Evolutionary conservation across 2,329 filamentous ascomycete species (phyloP).

Genomic region (Clonostachys chloroleuca): DNA sequence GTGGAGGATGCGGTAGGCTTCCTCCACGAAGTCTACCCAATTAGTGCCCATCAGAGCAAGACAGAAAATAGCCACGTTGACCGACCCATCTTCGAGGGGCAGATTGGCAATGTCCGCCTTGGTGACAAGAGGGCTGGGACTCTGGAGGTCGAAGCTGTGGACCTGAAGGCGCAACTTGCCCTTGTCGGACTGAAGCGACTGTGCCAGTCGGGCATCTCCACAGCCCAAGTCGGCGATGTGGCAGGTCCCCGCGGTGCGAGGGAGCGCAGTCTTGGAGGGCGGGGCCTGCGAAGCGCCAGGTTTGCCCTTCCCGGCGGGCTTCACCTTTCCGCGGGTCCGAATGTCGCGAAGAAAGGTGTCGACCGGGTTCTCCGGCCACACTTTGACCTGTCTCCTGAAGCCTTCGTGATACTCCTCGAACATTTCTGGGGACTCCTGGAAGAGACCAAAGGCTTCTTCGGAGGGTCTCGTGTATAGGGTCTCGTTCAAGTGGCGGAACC

Average conservation of each 20-base stretch:
- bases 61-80: conserved; percentile 91
- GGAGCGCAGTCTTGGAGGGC: conserved; percentile 46
- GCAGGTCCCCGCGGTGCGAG: conserved; percentile 67
- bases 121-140: conserved; percentile 71
- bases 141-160: conserved; percentile 83
- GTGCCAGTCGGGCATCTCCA: conserved; percentile 80
- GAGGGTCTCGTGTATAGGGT: conserved; percentile 93
- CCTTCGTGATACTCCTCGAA: conserved; percentile 96
- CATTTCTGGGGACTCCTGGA: conserved; percentile 82
- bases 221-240: conserved; percentile 90
- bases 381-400: conserved; percentile 90
- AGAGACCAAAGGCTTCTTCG: conserved; percentile 74
- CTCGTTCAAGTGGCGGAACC: conserved; percentile 96
- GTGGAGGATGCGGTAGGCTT: conserved; percentile 85
- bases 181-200: conserved; percentile 57
- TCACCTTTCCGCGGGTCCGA: conserved; percentile 57
- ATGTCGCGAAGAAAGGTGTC: conserved; percentile 78
- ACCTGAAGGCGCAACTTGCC: conserved; percentile 69
- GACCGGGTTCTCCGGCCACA: conserved; percentile 96
- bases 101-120: conserved; percentile 85
- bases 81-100: conserved; percentile 67
- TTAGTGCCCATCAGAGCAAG: conserved; percentile 98
- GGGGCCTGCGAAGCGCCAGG: background rate
- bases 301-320: conserved; percentile 12
- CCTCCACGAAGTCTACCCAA: conserved; percentile 94